Conservation (phyloP, 2,329 filamentous ascomycete genomes). For the Trichoderma atrobrunneum region DNA sequence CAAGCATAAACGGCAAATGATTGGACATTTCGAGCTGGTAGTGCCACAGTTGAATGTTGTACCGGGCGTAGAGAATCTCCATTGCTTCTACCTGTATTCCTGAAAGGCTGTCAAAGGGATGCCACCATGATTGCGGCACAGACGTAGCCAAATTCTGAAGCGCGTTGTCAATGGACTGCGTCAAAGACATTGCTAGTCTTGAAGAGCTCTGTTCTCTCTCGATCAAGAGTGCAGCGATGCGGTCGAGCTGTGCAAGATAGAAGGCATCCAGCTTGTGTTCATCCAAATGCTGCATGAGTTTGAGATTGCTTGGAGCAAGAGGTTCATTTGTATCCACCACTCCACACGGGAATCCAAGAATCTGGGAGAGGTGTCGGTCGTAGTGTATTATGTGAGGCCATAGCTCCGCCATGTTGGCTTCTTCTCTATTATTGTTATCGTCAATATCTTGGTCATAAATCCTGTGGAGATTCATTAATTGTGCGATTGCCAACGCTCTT, state of each 20-base stretch:
- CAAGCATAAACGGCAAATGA: slow-evolving; percentile 17
- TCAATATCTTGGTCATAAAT: not conserved
- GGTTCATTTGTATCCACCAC: not conserved
- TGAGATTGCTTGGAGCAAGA: not conserved
- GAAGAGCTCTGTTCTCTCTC: slow-evolving; percentile 2
- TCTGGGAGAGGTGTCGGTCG: slow-evolving; percentile 7
- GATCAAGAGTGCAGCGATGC: slow-evolving; percentile 1
- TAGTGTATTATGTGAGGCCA: slow-evolving; percentile 15
- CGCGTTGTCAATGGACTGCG: not conserved
- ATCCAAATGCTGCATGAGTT: not conserved
- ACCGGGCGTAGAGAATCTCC: slow-evolving; percentile 8
- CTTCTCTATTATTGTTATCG: not conserved
- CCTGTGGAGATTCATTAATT: slow-evolving; percentile 9
- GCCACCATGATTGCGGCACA: slow-evolving; percentile 14
- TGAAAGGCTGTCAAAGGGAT: not conserved
- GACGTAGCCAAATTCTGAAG: not conserved
- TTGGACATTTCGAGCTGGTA: slow-evolving; percentile 12
- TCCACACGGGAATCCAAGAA: slow-evolving; percentile 13
- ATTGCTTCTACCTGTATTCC: not conserved
- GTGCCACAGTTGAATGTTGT: slow-evolving; percentile 17
- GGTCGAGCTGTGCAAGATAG: slow-evolving; percentile 7
- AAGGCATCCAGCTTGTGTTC: not conserved
- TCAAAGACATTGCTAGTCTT: not conserved
- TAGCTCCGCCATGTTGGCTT: not conserved
- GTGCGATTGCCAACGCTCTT: slow-evolving; percentile 12